phyloP scores from a whole-genome alignment of 441 rosid genomes.

The Adansonia gregorii region DNA sequence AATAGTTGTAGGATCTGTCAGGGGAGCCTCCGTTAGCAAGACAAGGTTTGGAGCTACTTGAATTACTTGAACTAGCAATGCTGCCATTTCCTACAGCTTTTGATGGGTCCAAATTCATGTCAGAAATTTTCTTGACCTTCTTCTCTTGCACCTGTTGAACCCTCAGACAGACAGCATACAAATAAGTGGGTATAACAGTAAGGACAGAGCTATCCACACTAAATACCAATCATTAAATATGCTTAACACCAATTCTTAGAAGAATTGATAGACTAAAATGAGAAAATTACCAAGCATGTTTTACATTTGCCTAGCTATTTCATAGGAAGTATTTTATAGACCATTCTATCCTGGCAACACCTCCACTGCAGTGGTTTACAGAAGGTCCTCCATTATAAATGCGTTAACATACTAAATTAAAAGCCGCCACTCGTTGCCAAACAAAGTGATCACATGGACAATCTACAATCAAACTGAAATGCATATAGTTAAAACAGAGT shows the following conservation, averaged over 20 bases:
- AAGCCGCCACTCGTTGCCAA: background rate
- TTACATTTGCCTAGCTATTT: conserved; percentile 8
- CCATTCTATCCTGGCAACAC: conserved; percentile 3
- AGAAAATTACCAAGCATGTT: conserved; percentile 21
- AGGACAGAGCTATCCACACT: background rate
- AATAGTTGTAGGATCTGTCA: conserved; percentile 46
- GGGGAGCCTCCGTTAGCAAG: conserved; percentile 68
- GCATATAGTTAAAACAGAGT: conserved; percentile 18
- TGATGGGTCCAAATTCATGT: conserved; percentile 76
- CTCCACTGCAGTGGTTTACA: background rate
- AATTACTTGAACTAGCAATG: conserved; percentile 66
- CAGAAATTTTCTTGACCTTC: conserved; percentile 86
- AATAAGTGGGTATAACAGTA: conserved; percentile 13
- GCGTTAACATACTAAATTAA: conserved; percentile 2
- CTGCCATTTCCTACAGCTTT: conserved; percentile 70
- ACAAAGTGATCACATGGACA: background rate
- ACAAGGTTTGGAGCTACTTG: conserved; percentile 45
- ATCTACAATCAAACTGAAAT: conserved; percentile 7
- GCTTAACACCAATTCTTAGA: conserved; percentile 6
- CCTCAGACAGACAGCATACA: conserved; percentile 29
- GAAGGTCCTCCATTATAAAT: background rate
- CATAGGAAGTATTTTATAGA: conserved; percentile 11
- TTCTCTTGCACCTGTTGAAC: conserved; percentile 86
- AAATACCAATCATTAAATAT: conserved; percentile 19
- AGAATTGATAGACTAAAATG: background rate